These are phyloP conservation scores for Calamus simplicifolius DNA, from an alignment of 176 grass and related monocot species.

Conservation along the genomic window DNA sequence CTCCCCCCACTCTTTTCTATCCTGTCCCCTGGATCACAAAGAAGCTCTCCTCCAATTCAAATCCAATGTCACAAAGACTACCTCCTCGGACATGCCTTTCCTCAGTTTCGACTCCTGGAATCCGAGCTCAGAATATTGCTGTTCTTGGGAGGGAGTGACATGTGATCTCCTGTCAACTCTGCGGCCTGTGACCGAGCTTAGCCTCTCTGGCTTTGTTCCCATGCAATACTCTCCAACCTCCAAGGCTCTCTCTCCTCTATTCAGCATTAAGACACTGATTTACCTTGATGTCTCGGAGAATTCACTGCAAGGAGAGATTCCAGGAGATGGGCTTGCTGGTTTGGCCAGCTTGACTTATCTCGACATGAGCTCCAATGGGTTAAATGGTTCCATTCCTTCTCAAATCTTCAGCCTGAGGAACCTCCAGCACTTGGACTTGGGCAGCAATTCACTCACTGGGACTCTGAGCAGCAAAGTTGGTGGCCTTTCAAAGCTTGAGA, in stretches of 20 bases:
- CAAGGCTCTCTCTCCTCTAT: conserved; percentile 5
- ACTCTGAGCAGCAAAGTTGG: conserved; percentile 1
- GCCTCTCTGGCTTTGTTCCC: not conserved
- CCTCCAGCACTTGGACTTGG: conserved; percentile 12
- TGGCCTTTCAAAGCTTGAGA: conserved; percentile 12
- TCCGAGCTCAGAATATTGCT: conserved; percentile 7
- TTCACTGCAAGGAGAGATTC: conserved; percentile 16
- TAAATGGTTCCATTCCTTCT: conserved; percentile 25
- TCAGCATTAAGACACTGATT: not conserved
- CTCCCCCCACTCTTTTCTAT: conserved; percentile 6
- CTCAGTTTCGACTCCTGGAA: conserved; percentile 21
- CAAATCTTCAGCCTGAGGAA: conserved; percentile 9
- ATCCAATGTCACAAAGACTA: not conserved
- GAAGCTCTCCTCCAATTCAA: conserved; percentile 17
- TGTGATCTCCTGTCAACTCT: conserved; percentile 4
- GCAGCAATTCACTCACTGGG: conserved; percentile 11
- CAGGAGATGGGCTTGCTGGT: conserved; percentile 4
- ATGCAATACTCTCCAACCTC: not conserved
- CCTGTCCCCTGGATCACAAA: conserved; percentile 17
- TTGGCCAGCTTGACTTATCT: conserved; percentile 8
- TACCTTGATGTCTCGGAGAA: conserved; percentile 2
- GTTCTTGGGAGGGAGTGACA: conserved; percentile 17
- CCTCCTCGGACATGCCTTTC: conserved; percentile 5
- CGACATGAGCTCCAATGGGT: conserved; percentile 18
- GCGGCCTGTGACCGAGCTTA: conserved; percentile 2